phyloP scores from a whole-genome alignment of 2,329 filamentous ascomycete genomes.

The Raffaelea albimanens region DNA sequence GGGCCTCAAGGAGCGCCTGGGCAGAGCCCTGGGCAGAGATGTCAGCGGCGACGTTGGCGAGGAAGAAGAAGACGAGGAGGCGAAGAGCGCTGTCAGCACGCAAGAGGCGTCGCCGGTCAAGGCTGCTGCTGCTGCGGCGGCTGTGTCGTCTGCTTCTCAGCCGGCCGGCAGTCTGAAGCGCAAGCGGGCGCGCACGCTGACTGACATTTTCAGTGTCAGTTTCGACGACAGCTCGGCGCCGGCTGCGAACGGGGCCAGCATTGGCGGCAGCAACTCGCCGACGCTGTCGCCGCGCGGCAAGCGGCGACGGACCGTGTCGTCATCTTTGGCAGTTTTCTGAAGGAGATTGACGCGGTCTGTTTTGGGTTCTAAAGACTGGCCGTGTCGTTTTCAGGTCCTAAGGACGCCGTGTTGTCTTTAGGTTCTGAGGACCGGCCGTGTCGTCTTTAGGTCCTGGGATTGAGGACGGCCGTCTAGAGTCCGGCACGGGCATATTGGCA shows the following conservation, averaged over 20 bases:
- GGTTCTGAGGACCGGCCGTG: too few species aligned
- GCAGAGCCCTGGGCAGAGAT: constrained; percentile 41
- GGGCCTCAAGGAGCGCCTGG: constrained; percentile 45
- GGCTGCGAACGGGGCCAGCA: neutral
- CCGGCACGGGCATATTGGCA: too few species aligned
- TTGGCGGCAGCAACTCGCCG: constrained; percentile 10
- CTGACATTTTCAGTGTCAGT: constrained; percentile 27
- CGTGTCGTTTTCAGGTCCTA: neutral
- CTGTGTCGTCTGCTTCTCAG: constrained; percentile 18
- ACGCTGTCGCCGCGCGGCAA: constrained; percentile 22
- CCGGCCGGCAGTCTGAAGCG: constrained; percentile 20
- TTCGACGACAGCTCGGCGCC: neutral
- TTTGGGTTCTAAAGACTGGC: neutral
- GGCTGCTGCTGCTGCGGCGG: too few species aligned
- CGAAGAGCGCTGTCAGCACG: constrained; percentile 8
- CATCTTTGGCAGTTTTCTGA: constrained; percentile 11
- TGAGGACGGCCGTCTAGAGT: too few species aligned
- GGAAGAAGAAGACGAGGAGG: neutral
- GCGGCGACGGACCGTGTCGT: constrained; percentile 16
- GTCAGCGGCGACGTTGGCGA: constrained; percentile 32
- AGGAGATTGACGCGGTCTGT: neutral
- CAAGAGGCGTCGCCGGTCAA: neutral
- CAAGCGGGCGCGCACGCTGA: constrained; percentile 26
- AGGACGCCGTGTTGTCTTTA: too few species aligned
- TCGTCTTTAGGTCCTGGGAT: too few species aligned